These are phyloP conservation scores for Calycina herbarum DNA, from an alignment of 2,329 filamentous ascomycete genomes.

Conservation along the genomic window DNA sequence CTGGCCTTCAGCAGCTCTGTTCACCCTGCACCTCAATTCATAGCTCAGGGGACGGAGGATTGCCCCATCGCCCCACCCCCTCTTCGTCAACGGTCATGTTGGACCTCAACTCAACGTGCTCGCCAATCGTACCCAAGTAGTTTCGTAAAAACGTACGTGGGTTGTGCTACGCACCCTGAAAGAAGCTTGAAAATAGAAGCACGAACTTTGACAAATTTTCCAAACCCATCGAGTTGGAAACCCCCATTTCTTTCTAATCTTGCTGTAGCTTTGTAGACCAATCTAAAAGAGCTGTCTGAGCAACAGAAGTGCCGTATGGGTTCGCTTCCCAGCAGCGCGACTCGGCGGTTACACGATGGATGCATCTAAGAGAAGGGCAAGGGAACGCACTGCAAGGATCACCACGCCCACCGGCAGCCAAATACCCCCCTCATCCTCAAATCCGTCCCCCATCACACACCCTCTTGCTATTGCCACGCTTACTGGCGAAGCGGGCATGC, in stretches of 20 bases:
- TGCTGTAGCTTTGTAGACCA: background rate
- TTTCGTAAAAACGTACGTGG: background rate
- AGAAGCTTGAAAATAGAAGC: background rate
- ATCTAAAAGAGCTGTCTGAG: background rate
- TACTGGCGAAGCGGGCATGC: background rate
- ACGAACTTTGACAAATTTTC: background rate
- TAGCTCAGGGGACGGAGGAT: background rate
- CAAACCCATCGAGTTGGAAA: background rate
- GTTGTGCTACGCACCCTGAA: background rate
- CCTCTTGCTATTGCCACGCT: slow-evolving; percentile 10
- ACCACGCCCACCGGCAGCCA: background rate
- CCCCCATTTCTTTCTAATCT: background rate
- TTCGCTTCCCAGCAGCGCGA: slow-evolving; percentile 7
- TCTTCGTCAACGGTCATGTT: background rate
- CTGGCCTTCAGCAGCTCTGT: background rate
- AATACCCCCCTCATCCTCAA: background rate
- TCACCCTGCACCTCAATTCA: background rate
- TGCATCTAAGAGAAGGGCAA: slow-evolving; percentile 11
- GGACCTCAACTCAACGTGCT: background rate
- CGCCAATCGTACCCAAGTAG: background rate
- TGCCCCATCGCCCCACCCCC: background rate
- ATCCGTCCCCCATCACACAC: slow-evolving; percentile 11
- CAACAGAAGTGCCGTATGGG: slow-evolving; percentile 10
- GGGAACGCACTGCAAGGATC: background rate
- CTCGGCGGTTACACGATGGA: slow-evolving; percentile 17